Evolutionary conservation across 2,329 filamentous ascomycete species (phyloP).

Genomic region (Pseudogymnoascus sp.): DNA sequence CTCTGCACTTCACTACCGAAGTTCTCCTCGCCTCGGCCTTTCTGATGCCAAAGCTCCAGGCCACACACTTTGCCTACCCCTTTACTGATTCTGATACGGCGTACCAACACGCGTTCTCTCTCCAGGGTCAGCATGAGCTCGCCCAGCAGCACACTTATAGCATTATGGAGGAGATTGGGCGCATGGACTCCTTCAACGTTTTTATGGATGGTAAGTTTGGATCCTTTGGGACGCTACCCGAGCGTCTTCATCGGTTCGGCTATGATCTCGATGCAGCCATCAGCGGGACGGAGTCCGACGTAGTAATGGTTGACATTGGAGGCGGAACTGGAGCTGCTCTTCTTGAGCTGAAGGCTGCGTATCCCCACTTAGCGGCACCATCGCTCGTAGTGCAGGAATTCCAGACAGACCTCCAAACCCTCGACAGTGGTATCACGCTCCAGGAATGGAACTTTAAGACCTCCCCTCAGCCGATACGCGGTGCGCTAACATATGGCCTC

Average conservation of each 20-base stretch:
- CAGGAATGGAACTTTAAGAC: slow-evolving; percentile 32
- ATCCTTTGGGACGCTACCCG: slow-evolving; percentile 29
- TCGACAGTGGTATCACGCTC: slow-evolving; percentile 21
- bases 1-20: slow-evolving; percentile 33
- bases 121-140: slow-evolving; percentile 27
- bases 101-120: slow-evolving; percentile 29
- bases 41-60: slow-evolving; percentile 29
- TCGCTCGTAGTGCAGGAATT: slow-evolving; percentile 33
- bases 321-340: slow-evolving; percentile 32
- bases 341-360: slow-evolving; percentile 30
- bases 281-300: slow-evolving; percentile 13
- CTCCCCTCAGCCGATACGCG: slow-evolving; percentile 28
- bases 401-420: slow-evolving; percentile 25
- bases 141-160: slow-evolving; percentile 30
- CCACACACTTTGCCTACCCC: slow-evolving; percentile 30
- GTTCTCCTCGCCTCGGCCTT: slow-evolving; percentile 31
- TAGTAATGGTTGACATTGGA: slow-evolving; percentile 32
- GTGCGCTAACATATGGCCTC: slow-evolving; percentile 29
- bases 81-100: slow-evolving; percentile 30
- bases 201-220: slow-evolving; percentile 34
- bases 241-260: slow-evolving; percentile 25
- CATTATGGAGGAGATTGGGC: slow-evolving; percentile 31
- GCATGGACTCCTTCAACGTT: slow-evolving; percentile 33
- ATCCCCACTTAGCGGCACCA: slow-evolving; percentile 23
- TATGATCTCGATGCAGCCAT: slow-evolving; percentile 28